Evolutionary conservation across 148 eudicot genomes (phyloP), one percentile per base, ranked within the genome.

Genomic region (Heliamphora exappendiculata): DNA sequence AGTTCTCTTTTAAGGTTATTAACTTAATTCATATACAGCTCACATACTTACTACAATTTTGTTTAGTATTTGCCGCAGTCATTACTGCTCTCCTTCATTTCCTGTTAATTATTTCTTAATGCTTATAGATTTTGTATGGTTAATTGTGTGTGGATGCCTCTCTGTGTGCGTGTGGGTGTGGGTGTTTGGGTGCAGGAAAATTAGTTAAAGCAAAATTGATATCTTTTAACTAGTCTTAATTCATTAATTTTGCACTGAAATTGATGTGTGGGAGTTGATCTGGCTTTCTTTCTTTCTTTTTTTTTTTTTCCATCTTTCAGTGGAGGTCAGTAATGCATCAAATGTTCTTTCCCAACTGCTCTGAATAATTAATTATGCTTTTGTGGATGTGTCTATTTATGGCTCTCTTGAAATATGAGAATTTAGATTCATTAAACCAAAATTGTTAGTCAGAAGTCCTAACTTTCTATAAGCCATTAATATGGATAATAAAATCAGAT

Each of bases 391-490:
- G 7, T n/a, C 29, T n/a, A 50, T 50, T 50, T 50, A 5, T 50
- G 5, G 29, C 36, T 28, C 33, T 60, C 16, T 24, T 60, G n/a
- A 60, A n/a, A 60, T 37, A 5, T 60, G 5, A 60, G 66, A 60
- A 60, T 60, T 20, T 42, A 65, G 50, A n/a, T 6, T 37, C 44
- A 37, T n/a, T n/a, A 19, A 42, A 13, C 20, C 39, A 16, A 19
- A 2, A 65, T 7, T 20, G 47, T 67, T 41, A 0, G 29, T 53
- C 34, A 1, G 14, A 34, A 31, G 59, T 34, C 58, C 58, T 20
- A 11, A 55, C 41, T 74, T 57, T 76, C 58, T 14, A 70, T 8
- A 41, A 28, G 76, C 72, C 44, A 64, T 67, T 57, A 74, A 75
- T 79, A 67, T 75, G 5, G n/a, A 34, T 71, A 54, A 34, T n/a